These are phyloP conservation scores for Tolypocladium paradoxum DNA, from an alignment of 2,329 filamentous ascomycete genomes.

Conservation along the genomic window DNA sequence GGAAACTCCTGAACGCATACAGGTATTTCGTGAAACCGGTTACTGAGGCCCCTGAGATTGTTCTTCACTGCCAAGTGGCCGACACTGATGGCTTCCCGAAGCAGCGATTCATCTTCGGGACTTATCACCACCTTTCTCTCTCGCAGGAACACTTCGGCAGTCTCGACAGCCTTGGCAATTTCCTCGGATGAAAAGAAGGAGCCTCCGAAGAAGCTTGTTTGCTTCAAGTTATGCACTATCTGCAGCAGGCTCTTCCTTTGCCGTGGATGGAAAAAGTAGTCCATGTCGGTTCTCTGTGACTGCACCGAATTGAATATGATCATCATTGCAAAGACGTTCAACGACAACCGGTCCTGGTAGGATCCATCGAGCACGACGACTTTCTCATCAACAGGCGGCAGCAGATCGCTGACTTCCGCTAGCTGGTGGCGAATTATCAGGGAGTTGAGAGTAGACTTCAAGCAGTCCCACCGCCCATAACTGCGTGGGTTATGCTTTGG, in stretches of 20 bases:
- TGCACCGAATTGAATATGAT: slow-evolving; percentile 81
- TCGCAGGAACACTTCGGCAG: slow-evolving; percentile 55
- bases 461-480: slow-evolving; percentile 48
- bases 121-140: slow-evolving; percentile 50
- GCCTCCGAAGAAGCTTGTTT: slow-evolving; percentile 77
- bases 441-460: slow-evolving; percentile 61
- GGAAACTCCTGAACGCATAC: slow-evolving; percentile 62
- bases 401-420: slow-evolving; percentile 54
- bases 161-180: slow-evolving; percentile 52
- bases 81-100: slow-evolving; percentile 55
- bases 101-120: slow-evolving; percentile 45
- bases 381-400: slow-evolving; percentile 65
- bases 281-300: slow-evolving; percentile 70
- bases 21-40: slow-evolving; percentile 65
- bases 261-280: slow-evolving; percentile 79
- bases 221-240: slow-evolving; percentile 67
- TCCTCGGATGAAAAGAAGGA: slow-evolving; percentile 59
- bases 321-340: slow-evolving; percentile 78
- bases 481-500: slow-evolving; percentile 38
- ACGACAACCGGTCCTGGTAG: slow-evolving; percentile 70
- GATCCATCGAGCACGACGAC: slow-evolving; percentile 68
- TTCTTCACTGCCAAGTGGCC: slow-evolving; percentile 51
- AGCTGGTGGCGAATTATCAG: slow-evolving; percentile 73
- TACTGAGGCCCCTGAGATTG: slow-evolving; percentile 54
- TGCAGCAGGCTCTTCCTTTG: slow-evolving; percentile 57